Percentiles rank a stretch among this genome's conserved stretches.
Conservation (phyloP, 1,139 yeast species). For the Debaryomyces subglobosus region DNA sequence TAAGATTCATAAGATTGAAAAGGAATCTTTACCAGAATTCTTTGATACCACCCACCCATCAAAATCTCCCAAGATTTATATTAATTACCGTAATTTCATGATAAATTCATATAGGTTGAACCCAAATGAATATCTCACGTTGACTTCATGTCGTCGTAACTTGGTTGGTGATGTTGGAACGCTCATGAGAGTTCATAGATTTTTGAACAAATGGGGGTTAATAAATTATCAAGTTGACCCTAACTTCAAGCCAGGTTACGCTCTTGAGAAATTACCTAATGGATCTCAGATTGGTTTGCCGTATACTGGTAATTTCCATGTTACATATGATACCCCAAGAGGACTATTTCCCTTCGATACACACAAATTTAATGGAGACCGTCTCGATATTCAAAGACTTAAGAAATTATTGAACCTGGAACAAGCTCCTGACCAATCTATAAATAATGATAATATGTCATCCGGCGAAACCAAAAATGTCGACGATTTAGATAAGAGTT, state of each 20-base stretch:
- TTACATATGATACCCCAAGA: slow-evolving; percentile 86
- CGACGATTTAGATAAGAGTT: background rate
- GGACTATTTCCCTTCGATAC: slow-evolving; percentile 94
- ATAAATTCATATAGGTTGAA: slow-evolving; percentile 87
- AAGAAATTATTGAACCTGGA: slow-evolving; percentile 46
- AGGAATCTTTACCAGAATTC: slow-evolving; percentile 87
- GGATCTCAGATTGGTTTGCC: slow-evolving; percentile 56
- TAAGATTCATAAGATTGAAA: slow-evolving; percentile 63
- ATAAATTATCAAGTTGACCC: slow-evolving; percentile 91
- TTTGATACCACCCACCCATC: slow-evolving; percentile 75
- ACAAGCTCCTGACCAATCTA: background rate
- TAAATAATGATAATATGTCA: background rate
- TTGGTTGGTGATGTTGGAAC: slow-evolving; percentile 97
- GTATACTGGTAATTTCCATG: slow-evolving; percentile 67
- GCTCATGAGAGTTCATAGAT: slow-evolving; percentile 84
- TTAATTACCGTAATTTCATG: slow-evolving; percentile 91
- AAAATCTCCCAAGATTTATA: slow-evolving; percentile 86
- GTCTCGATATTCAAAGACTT: slow-evolving; percentile 58
- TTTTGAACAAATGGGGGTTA: slow-evolving; percentile 93
- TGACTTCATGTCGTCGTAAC: slow-evolving; percentile 93
- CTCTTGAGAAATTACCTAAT: slow-evolving; percentile 59
- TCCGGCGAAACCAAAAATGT: background rate
- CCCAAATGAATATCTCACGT: slow-evolving; percentile 89
- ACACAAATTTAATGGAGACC: slow-evolving; percentile 57
- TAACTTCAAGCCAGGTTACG: slow-evolving; percentile 63